Conservation (phyloP, 2,329 filamentous ascomycete species). For the Tolypocladium sp. region DNA sequence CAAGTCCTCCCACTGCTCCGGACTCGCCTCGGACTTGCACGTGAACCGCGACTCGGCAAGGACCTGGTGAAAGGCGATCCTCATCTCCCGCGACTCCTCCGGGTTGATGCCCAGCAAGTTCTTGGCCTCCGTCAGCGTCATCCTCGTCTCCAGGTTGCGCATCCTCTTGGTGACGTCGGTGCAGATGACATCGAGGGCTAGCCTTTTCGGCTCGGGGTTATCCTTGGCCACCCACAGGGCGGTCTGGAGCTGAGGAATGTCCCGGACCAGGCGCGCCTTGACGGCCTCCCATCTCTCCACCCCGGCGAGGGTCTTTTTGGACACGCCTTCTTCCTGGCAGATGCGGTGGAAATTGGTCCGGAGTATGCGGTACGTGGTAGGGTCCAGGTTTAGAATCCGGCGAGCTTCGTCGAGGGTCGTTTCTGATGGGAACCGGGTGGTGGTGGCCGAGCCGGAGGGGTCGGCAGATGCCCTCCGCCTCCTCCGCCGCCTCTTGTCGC, state of each 20-base stretch:
- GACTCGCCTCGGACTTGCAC: conserved; percentile 63
- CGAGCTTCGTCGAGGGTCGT: conserved; percentile 76
- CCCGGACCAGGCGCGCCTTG: conserved; percentile 58
- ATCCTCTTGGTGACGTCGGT: conserved; percentile 76
- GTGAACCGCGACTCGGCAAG: conserved; percentile 58
- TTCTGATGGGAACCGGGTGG: conserved; percentile 72
- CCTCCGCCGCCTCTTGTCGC: conserved; percentile 44
- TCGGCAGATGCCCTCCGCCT: conserved; percentile 61
- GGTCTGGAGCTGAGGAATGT: conserved; percentile 53
- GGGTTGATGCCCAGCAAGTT: conserved; percentile 42
- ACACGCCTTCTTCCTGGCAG: conserved; percentile 56
- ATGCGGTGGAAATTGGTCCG: conserved; percentile 61
- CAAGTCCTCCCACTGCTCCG: conserved; percentile 61
- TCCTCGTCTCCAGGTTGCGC: conserved; percentile 52
- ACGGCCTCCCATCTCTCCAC: conserved; percentile 64
- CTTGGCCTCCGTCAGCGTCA: conserved; percentile 68
- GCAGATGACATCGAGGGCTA: conserved; percentile 71
- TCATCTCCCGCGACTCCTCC: conserved; percentile 44
- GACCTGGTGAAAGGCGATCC: conserved; percentile 56
- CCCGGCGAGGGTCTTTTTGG: conserved; percentile 69
- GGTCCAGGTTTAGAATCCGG: conserved; percentile 55
- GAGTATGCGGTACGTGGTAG: conserved; percentile 51
- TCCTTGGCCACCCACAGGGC: conserved; percentile 51
- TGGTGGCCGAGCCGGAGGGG: conserved; percentile 57
- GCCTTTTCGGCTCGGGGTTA: conserved; percentile 50